Conservation (phyloP, 352 stramenopile species). For the Phytophthora multivora region DNA sequence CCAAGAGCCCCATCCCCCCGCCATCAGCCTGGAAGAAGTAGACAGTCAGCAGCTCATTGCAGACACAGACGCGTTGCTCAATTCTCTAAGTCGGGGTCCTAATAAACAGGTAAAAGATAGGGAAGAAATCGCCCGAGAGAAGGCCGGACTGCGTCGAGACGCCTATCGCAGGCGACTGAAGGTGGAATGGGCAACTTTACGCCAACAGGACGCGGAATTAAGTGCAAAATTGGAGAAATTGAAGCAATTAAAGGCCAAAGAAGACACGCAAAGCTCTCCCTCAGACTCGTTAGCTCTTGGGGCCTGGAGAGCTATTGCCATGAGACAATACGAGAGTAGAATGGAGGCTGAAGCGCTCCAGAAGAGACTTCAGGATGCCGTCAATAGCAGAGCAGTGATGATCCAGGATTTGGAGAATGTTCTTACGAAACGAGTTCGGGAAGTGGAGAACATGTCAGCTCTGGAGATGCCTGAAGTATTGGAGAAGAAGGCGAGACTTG, state of each 20-base stretch:
- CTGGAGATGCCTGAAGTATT: conserved; percentile 6
- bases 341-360: conserved; percentile 24
- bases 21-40: conserved; percentile 18
- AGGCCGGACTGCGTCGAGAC: conserved; percentile 28
- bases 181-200: conserved; percentile 31
- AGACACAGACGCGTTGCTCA: conserved; percentile 21
- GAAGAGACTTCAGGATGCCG: conserved; percentile 6
- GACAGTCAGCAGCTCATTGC: conserved; percentile 23
- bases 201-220: conserved; percentile 18
- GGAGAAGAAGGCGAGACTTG: conserved; percentile 23
- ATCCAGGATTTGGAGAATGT: conserved; percentile 29
- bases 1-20: neutral
- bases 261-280: conserved; percentile 4
- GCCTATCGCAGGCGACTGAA: conserved; percentile 38
- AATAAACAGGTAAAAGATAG: conserved; percentile 2
- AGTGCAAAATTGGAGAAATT: conserved; percentile 13
- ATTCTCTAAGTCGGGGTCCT: conserved; percentile 5
- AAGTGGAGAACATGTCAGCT: conserved; percentile 8
- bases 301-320: conserved; percentile 27
- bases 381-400: conserved; percentile 26
- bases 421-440: conserved; percentile 16
- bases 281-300: conserved; percentile 11
- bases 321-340: conserved; percentile 27
- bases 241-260: conserved; percentile 10
- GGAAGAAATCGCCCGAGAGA: conserved; percentile 8